Base-by-base conservation (phyloP, 495 filamentous ascomycete species). In the Penicillium riverlandense region DNA sequence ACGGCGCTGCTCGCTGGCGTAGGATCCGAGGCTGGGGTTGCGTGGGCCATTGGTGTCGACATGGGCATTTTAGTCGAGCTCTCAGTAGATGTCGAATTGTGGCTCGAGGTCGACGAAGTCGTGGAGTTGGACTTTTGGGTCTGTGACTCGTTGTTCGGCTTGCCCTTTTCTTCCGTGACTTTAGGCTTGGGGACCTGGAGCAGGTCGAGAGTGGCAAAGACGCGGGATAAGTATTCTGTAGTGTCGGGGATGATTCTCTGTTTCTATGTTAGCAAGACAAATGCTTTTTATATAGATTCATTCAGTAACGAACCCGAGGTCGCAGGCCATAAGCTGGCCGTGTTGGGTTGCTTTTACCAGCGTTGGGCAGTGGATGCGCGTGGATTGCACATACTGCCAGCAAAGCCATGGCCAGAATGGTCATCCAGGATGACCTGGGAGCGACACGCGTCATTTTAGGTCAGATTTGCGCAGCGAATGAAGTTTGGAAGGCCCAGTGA, bases 161-260 rank as follows among this genome's bases (percentile, higher is more conserved):
- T 22, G 22, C 22, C 22, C 22, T 22, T 22, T 22, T 22, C 22
- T 4, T 4, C 6, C 22, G 22, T 22, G 4, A 4, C 22, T 22
- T 22, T 22, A 22, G 4, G 2, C 22, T 22, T 6, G 22, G 4
- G 22, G 12, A 11, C 35, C 34, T 22, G 35, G 32, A 9, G 9
- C 13, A 70, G 32, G 13, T 63, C 61, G 6, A 65, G 28, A 3
- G 28, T 27, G 28, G 47, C 42, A 9, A 70, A 33, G 34, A 67
- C 11, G 1, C 49, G 10, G 30, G 42, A 29, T 10, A 70, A 15
- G 16, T 66, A 57, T 6, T 55, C 8, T 9, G 45, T 40, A n/a
- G 51, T 51, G 41, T 49, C 47, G 8, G 66, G 66, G 30, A 66
- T 61, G n/a, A 66, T 37, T 41, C 66, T 50, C 62, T 67, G 27